Evolutionary conservation across 2,329 filamentous ascomycete genomes (phyloP).

Genomic region (Diaporthe destruens): DNA sequence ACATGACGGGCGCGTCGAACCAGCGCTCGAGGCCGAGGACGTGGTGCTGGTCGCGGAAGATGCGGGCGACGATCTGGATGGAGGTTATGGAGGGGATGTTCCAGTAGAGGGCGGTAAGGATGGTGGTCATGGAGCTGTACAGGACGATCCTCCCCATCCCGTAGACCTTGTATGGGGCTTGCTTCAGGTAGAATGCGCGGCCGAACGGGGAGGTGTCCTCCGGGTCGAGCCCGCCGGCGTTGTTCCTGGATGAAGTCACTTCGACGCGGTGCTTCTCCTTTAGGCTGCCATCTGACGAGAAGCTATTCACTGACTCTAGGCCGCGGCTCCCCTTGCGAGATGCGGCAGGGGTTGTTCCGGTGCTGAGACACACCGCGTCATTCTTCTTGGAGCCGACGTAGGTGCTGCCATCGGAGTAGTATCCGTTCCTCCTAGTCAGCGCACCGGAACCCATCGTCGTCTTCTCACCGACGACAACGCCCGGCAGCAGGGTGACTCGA

Average conservation of each 20-base stretch:
- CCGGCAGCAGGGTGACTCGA: slow-evolving; percentile 65
- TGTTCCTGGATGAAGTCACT: neutral
- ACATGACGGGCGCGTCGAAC: slow-evolving; percentile 55
- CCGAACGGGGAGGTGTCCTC: slow-evolving; percentile 61
- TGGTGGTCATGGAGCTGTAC: slow-evolving; percentile 61
- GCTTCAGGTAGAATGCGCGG: slow-evolving; percentile 65
- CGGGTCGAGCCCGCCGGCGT: slow-evolving; percentile 13
- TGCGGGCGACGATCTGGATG: slow-evolving; percentile 58
- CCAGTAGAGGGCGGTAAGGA: slow-evolving; percentile 65
- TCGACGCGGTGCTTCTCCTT: neutral
- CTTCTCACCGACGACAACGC: slow-evolving; percentile 61
- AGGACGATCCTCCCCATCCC: slow-evolving; percentile 61
- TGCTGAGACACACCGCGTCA: slow-evolving; percentile 58
- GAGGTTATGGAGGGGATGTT: slow-evolving; percentile 61
- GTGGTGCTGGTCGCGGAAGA: slow-evolving; percentile 46
- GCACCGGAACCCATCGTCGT: slow-evolving; percentile 67
- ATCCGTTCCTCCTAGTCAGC: slow-evolving; percentile 59
- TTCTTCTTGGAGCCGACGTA: slow-evolving; percentile 66
- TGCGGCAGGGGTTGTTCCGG: neutral
- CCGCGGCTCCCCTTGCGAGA: neutral
- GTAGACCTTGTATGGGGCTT: slow-evolving; percentile 64
- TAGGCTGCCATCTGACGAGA: neutral
- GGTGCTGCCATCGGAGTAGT: slow-evolving; percentile 59
- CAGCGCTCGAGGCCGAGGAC: slow-evolving; percentile 46
- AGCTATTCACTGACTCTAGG: slow-evolving; percentile 34